These are phyloP conservation scores for Macrophomina pseudophaseolina DNA, from an alignment of 2,329 filamentous ascomycete genomes.

Conservation along the genomic window DNA sequence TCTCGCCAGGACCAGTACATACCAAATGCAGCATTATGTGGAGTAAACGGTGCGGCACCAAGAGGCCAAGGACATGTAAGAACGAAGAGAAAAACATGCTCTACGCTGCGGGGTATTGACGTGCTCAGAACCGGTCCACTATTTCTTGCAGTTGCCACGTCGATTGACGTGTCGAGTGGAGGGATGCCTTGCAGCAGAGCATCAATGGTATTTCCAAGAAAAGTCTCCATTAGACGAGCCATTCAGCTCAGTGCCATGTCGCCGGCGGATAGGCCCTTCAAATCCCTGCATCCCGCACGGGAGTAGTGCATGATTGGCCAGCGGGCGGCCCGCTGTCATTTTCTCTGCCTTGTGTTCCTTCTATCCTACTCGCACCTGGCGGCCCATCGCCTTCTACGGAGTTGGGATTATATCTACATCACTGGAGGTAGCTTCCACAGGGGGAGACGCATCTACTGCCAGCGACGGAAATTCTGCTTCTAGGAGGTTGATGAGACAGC, in stretches of 20 bases:
- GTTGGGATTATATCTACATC: too few relatives aligned
- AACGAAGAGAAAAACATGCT: neutral
- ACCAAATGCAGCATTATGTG: too few relatives aligned
- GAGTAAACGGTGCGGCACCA: too few relatives aligned
- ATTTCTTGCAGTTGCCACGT: neutral
- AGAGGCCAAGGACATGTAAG: too few relatives aligned
- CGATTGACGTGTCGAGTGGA: neutral
- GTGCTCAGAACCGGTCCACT: neutral
- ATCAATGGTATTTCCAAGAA: neutral
- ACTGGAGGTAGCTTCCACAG: too few relatives aligned
- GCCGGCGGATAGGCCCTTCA: neutral
- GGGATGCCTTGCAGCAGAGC: neutral
- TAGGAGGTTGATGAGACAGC: too few relatives aligned
- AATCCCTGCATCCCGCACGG: neutral
- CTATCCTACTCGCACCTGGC: neutral
- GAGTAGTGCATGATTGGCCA: neutral
- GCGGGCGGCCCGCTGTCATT: neutral
- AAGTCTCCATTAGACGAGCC: neutral
- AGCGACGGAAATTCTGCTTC: too few relatives aligned
- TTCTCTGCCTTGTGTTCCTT: neutral
- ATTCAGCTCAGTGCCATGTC: neutral
- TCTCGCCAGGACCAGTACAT: too few relatives aligned
- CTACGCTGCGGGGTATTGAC: neutral
- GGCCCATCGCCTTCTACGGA: neutral
- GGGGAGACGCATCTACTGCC: too few relatives aligned